Evolutionary conservation across 164 flowering plant species (phyloP).

Genomic region (Stephania japonica): DNA sequence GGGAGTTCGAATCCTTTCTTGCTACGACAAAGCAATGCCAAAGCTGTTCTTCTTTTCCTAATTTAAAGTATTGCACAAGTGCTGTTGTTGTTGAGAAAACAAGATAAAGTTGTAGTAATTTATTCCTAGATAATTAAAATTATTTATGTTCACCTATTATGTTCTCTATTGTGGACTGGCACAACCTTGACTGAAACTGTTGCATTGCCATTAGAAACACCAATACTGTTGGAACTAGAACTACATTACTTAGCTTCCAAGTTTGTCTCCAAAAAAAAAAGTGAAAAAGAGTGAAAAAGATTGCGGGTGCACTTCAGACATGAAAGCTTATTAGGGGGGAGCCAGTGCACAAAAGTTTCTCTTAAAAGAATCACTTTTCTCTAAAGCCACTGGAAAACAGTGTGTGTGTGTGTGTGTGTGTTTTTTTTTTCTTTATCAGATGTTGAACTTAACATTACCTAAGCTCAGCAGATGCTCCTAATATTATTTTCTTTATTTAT

Average conservation of each 20-base stretch:
- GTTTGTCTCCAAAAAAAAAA: background rate
- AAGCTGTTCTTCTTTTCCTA: background rate
- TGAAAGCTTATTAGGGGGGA: background rate
- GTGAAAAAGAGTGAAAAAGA: background rate
- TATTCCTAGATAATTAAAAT: background rate
- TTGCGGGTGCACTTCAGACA: no score
- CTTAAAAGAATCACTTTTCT: background rate
- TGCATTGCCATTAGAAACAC: no score
- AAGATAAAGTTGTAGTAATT: background rate
- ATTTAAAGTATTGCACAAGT: background rate
- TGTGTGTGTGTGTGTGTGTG: no score
- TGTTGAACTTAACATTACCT: background rate
- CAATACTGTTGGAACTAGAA: no score
- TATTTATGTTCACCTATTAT: background rate
- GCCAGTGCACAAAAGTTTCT: background rate
- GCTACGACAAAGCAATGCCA: background rate
- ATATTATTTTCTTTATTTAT: background rate
- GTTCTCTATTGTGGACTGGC: no score
- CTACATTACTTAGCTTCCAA: background rate
- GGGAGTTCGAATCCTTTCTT: conserved; percentile 1
- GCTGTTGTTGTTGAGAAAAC: background rate
- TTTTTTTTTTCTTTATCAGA: background rate
- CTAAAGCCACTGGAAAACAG: background rate
- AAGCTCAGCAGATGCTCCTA: background rate
- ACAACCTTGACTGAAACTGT: no score